phyloP scores from a whole-genome alignment of 768 basidiomycete genomes.

The Mycena olivaceomarginata region DNA sequence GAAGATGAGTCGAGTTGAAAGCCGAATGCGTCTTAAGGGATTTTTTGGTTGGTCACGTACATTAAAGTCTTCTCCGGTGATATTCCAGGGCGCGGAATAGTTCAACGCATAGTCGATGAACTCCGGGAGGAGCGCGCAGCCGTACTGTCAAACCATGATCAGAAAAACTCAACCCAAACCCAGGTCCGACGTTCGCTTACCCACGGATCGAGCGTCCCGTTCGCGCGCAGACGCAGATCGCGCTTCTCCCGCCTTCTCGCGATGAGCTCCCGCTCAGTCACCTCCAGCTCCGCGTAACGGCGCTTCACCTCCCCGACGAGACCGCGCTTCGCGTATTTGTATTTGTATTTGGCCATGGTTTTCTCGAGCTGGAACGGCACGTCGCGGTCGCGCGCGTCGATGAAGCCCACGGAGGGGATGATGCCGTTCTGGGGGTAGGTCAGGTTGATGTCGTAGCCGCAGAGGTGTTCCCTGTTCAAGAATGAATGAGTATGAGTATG shows the following conservation, averaged over 20 bases:
- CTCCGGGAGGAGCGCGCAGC: constrained; percentile 79
- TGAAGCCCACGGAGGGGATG: constrained; percentile 66
- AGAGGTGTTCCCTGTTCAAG: constrained; percentile 70
- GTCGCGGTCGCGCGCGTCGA: constrained; percentile 57
- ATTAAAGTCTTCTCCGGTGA: constrained; percentile 46
- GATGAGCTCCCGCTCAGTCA: constrained; percentile 50
- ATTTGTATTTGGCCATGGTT: not conserved
- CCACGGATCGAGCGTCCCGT: constrained; percentile 76
- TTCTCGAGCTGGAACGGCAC: constrained; percentile 53
- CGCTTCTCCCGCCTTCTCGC: constrained; percentile 62
- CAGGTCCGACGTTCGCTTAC: constrained; percentile 49
- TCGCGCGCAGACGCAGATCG: constrained; percentile 66
- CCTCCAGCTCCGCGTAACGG: constrained; percentile 48
- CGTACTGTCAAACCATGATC: constrained; percentile 62
- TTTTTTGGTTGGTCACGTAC: constrained; percentile 52
- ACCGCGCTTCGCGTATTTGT: constrained; percentile 35
- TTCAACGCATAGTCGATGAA: constrained; percentile 85
- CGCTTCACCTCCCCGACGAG: constrained; percentile 47
- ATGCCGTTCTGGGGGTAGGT: constrained; percentile 79
- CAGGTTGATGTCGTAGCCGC: constrained; percentile 80
- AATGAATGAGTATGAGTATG: not conserved
- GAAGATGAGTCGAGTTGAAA: constrained; percentile 35
- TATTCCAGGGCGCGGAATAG: constrained; percentile 79
- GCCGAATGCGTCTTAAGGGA: not conserved
- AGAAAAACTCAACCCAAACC: not conserved